Base-by-base conservation (phyloP, 371 early-diverging fungal species). In the Fennellomyces sp. region DNA sequence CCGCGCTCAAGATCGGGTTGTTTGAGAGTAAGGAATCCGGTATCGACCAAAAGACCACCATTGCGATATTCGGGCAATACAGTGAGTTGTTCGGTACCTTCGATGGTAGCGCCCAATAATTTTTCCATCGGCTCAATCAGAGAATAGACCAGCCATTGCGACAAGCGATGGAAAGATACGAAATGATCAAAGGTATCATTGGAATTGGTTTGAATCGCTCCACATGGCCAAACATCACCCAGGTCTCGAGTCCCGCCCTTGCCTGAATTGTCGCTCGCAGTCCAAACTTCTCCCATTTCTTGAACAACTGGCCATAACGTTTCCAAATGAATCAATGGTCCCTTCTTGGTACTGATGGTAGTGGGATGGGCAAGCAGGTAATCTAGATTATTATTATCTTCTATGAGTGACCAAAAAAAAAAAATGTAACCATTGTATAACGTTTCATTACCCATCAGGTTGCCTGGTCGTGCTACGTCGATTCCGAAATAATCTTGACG, bases 121-220 rank as follows among this genome's bases (percentile, higher is more conserved):
- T 80, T 83, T 49, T 82, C 81, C 56, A 96, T 74, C 0, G 93
- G 92, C 52, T 96, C 97, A 70, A 95, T 85, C 45, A 96, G 75
- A 0, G 94, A 94, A 73, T 95, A 96, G 23, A 93, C 89, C 38
- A 97, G 84, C 97, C 97, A 97, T 72, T 95, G 95, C 4, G 94
- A 91, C 49, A 96, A 79, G 57, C 94, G 95, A 73, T 97, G 96
- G 76, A 96, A 95, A 11, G 92, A 72, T 7, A 95, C 88, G 33
- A 84, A 72, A 28, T 77, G 72, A 5, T 70, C 74, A 13, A 15
- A n/a, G 5, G 79, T 68, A 11, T 54, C 54, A 8, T 60, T 58
- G 13, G 52, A 30, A 30, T 39, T 42, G 10, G 26, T 52, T 15
- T 58, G 54, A 2, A 80, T 57, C 4, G 78, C 69, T 57, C 66